Percentiles rank a stretch among this genome's conserved stretches.
These are phyloP conservation scores for Myrmaecium sp. DNA, from an alignment of 2,329 filamentous ascomycete species.

Conservation along the genomic window DNA sequence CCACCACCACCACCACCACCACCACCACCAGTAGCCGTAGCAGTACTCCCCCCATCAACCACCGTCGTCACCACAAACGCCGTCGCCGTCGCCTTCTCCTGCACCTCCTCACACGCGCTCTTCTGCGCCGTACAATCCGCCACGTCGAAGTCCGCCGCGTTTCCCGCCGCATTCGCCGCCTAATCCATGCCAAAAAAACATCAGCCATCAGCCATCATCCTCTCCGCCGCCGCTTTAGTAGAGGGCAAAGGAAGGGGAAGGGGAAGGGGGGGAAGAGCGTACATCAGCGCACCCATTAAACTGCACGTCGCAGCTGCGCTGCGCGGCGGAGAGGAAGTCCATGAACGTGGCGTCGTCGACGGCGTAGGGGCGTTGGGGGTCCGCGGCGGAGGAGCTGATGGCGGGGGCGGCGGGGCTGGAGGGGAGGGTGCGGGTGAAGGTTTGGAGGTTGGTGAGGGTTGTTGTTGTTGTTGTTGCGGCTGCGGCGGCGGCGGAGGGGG, in stretches of 20 bases:
- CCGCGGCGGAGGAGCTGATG: no score
- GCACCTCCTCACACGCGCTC: constrained; percentile 1
- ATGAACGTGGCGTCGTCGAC: constrained; percentile 1
- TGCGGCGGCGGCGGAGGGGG: no score
- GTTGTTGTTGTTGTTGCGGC: no score
- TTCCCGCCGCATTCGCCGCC: constrained; percentile 3
- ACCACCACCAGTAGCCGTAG: no score
- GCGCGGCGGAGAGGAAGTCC: constrained; percentile 3
- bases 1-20: no score
- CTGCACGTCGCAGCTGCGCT: constrained; percentile 4
- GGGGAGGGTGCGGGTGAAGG: no score
- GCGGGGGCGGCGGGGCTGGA: no score
- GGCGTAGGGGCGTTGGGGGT: neutral
- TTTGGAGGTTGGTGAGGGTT: no score
- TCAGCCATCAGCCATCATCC: no score
- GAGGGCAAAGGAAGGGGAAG: neutral
- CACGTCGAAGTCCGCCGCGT: constrained; percentile 3
- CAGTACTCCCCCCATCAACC: neutral
- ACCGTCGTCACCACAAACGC: constrained; percentile 2
- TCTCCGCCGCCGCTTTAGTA: neutral
- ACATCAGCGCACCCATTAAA: constrained; percentile 5
- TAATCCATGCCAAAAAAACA: neutral
- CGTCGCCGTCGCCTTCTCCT: constrained; percentile 1
- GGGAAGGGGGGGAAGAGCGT: constrained; percentile 1
- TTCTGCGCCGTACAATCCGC: constrained; percentile 2